phyloP scores from a whole-genome alignment of 2,329 filamentous ascomycete genomes.

The Sporothrix mexicana region DNA sequence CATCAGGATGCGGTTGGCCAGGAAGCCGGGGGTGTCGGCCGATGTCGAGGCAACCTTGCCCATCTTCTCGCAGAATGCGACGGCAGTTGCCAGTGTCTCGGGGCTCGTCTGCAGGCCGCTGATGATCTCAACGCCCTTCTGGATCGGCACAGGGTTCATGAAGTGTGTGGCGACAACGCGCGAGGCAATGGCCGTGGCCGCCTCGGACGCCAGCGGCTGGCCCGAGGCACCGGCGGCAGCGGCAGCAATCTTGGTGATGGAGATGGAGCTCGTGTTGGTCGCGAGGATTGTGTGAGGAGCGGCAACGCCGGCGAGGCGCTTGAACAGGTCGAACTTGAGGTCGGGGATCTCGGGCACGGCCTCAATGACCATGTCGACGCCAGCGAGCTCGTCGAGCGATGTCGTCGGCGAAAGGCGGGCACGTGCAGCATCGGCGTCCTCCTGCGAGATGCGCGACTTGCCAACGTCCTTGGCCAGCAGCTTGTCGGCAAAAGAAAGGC shows the following conservation, averaged over 20 bases:
- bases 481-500: slow-evolving; percentile 90
- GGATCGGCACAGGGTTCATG: slow-evolving; percentile 98
- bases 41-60: slow-evolving; percentile 89
- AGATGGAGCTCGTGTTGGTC: slow-evolving; percentile 98
- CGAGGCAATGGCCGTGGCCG: slow-evolving; percentile 72
- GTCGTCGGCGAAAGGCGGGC: slow-evolving; percentile 73
- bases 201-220: slow-evolving; percentile 22
- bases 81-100: slow-evolving; percentile 78
- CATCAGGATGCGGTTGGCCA: slow-evolving; percentile 97
- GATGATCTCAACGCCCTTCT: slow-evolving; percentile 98
- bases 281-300: slow-evolving; percentile 87
- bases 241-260: slow-evolving; percentile 93
- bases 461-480: slow-evolving; percentile 90
- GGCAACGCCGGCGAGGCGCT: slow-evolving; percentile 78
- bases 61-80: slow-evolving; percentile 88
- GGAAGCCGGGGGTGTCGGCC: slow-evolving; percentile 88
- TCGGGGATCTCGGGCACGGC: slow-evolving; percentile 90
- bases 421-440: slow-evolving; percentile 75
- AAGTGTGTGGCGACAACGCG: slow-evolving; percentile 96
- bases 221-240: slow-evolving; percentile 61
- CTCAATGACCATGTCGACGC: slow-evolving; percentile 97
- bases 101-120: slow-evolving; percentile 88
- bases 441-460: slow-evolving; percentile 83
- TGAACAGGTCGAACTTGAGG: slow-evolving; percentile 88
- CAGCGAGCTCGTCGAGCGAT: slow-evolving; percentile 74